phyloP scores from a whole-genome alignment of 176 grass and related monocot genomes.

The Secale cereale region DNA sequence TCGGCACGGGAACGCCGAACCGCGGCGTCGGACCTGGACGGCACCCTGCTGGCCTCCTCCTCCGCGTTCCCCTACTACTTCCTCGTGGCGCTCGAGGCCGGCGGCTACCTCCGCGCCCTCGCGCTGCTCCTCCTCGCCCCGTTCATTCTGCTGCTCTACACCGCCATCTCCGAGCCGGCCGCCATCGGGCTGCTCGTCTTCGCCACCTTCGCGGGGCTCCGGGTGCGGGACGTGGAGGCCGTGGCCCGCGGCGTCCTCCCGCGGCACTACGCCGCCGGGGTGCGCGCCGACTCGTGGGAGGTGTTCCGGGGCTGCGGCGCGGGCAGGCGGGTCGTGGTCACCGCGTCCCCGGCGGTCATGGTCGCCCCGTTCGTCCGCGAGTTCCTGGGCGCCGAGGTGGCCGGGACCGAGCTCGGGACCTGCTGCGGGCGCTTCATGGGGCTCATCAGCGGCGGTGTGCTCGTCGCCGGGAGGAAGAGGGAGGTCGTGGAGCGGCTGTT shows the following conservation, averaged over 20 bases:
- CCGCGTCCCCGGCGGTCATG: slow-evolving; percentile 74
- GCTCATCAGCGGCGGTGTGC: slow-evolving; percentile 38
- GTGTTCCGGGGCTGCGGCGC: slow-evolving; percentile 50
- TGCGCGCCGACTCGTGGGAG: slow-evolving; percentile 80
- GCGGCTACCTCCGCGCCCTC: slow-evolving; percentile 51
- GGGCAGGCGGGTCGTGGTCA: slow-evolving; percentile 49
- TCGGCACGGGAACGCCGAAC: background rate
- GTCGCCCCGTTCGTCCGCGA: slow-evolving; percentile 57
- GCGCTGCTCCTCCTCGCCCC: slow-evolving; percentile 54
- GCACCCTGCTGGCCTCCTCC: slow-evolving; percentile 69
- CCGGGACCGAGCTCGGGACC: slow-evolving; percentile 69
- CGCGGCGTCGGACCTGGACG: slow-evolving; percentile 69
- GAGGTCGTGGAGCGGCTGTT: slow-evolving; percentile 52
- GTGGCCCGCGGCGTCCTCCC: slow-evolving; percentile 67
- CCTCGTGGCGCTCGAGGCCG: slow-evolving; percentile 72
- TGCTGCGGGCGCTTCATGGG: slow-evolving; percentile 38
- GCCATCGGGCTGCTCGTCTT: slow-evolving; percentile 74
- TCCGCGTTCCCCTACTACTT: slow-evolving; percentile 97
- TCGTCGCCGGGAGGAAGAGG: slow-evolving; percentile 60
- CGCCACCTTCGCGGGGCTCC: slow-evolving; percentile 63
- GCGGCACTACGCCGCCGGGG: slow-evolving; percentile 66
- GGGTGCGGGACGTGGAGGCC: slow-evolving; percentile 50
- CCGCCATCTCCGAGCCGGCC: slow-evolving; percentile 58
- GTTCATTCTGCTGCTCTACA: slow-evolving; percentile 58
- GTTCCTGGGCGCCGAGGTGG: slow-evolving; percentile 63